Evolutionary conservation across 2,329 filamentous ascomycete genomes (phyloP).

Genomic region (Zymoseptoria tritici): DNA sequence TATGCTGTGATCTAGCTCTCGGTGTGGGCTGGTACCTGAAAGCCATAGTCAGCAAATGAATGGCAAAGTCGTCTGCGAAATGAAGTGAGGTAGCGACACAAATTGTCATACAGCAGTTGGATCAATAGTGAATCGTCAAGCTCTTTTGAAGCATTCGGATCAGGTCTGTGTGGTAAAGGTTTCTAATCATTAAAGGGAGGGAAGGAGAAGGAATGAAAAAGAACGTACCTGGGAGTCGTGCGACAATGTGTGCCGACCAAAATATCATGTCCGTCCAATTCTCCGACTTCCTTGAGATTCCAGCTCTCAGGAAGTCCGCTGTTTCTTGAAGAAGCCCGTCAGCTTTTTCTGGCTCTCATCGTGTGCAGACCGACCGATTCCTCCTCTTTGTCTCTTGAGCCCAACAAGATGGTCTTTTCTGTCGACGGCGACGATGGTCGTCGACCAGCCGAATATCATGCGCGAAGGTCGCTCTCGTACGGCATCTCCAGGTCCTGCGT

Average conservation of each 20-base stretch:
- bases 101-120: conserved; percentile 30
- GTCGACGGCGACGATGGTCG: conserved; percentile 57
- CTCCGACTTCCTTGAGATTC: not conserved
- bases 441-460: conserved; percentile 35
- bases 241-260: not conserved
- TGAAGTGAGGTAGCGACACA: not conserved
- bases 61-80: not conserved
- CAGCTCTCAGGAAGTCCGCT: conserved; percentile 17
- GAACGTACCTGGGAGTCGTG: conserved; percentile 8
- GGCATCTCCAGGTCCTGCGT: not conserved
- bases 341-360: conserved; percentile 71
- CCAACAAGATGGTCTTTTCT: conserved; percentile 62
- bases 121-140: conserved; percentile 26
- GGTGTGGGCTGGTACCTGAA: not conserved
- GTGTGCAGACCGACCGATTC: conserved; percentile 69
- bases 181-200: conserved; percentile 22
- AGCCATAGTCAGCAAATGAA: not conserved
- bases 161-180: conserved; percentile 27
- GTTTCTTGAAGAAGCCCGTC: conserved; percentile 62
- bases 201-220: not conserved
- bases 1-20: not conserved
- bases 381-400: conserved; percentile 71
- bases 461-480: not conserved
- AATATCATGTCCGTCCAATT: no score
- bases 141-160: conserved; percentile 19